A percentile compares a stretch with the other conserved stretches of the same genome.
These are phyloP conservation scores for Dactylellina parvicollis DNA, from an alignment of 2,329 filamentous ascomycete genomes.

Conservation along the genomic window DNA sequence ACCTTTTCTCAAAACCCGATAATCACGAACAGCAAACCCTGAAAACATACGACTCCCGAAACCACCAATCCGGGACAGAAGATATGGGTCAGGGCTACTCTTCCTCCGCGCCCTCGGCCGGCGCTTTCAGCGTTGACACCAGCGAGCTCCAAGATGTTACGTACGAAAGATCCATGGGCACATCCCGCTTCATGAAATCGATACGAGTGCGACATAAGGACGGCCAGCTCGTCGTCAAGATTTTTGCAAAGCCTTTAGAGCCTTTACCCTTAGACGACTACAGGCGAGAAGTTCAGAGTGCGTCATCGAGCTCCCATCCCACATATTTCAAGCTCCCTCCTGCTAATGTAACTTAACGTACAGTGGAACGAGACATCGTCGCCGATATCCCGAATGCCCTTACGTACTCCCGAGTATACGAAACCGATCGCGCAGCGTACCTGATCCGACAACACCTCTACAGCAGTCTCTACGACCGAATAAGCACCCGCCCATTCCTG, in stretches of 20 bases:
- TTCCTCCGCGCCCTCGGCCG: constrained; percentile 72
- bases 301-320: constrained; percentile 59
- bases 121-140: constrained; percentile 76
- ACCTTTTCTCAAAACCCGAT: background rate
- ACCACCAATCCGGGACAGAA: constrained; percentile 55
- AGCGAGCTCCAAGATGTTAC: constrained; percentile 88
- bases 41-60: constrained; percentile 33
- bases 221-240: constrained; percentile 91
- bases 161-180: constrained; percentile 91
- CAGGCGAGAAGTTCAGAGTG: constrained; percentile 78
- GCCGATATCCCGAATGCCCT: constrained; percentile 89
- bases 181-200: constrained; percentile 94
- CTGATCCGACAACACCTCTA: constrained; percentile 94
- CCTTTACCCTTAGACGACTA: constrained; percentile 83
- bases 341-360: constrained; percentile 56
- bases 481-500: constrained; percentile 94
- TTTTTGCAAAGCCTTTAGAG: constrained; percentile 83
- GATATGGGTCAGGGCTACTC: constrained; percentile 97
- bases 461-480: constrained; percentile 94
- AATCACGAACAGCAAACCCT: constrained; percentile 46
- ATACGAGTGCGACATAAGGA: constrained; percentile 89
- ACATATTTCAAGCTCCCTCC: constrained; percentile 19
- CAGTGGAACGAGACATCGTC: constrained; percentile 81
- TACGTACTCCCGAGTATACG: constrained; percentile 86
- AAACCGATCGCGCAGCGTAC: constrained; percentile 90